Evolutionary conservation across 1,139 yeast genomes (phyloP).

Genomic region (Lizanozyma gosingica): DNA sequence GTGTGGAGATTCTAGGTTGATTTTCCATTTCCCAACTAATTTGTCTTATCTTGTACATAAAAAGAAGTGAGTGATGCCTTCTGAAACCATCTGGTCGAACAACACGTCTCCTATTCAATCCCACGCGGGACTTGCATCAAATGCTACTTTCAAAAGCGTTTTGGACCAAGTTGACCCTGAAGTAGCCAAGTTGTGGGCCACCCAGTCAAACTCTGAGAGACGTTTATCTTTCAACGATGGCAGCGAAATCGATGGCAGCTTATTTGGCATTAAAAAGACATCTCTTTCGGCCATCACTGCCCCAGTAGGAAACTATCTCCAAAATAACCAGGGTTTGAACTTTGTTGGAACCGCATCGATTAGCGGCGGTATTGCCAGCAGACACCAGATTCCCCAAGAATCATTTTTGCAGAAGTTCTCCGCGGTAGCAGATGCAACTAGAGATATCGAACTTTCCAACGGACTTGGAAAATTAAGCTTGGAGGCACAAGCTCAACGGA

Average conservation of each 20-base stretch:
- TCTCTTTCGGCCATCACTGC: constrained; percentile 40
- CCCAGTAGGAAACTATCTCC: constrained; percentile 24
- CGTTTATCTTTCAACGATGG: constrained; percentile 36
- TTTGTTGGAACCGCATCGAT: constrained; percentile 54
- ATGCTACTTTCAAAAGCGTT: constrained; percentile 8
- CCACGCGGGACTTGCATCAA: constrained; percentile 5
- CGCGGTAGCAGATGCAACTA: constrained; percentile 70
- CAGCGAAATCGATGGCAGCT: constrained; percentile 28
- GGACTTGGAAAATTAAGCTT: constrained; percentile 21
- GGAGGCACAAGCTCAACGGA: constrained; percentile 19
- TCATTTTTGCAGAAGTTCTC: constrained; percentile 60
- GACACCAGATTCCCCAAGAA: constrained; percentile 39
- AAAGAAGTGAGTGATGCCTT: constrained; percentile 14
- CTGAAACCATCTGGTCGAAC: constrained; percentile 34
- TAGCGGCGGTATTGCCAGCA: constrained; percentile 46
- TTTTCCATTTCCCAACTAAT: too few relatives aligned
- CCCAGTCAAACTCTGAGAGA: constrained; percentile 7
- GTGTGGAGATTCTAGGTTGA: too few relatives aligned
- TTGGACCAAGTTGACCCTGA: constrained; percentile 38
- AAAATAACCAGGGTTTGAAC: constrained; percentile 12
- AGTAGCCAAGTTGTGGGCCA: constrained; percentile 27
- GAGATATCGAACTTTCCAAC: constrained; percentile 53
- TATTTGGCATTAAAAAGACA: constrained; percentile 40
- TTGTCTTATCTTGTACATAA: neutral
- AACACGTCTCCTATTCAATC: constrained; percentile 20